Conservation (phyloP, 345 rosid species). For the Draba incana region DNA sequence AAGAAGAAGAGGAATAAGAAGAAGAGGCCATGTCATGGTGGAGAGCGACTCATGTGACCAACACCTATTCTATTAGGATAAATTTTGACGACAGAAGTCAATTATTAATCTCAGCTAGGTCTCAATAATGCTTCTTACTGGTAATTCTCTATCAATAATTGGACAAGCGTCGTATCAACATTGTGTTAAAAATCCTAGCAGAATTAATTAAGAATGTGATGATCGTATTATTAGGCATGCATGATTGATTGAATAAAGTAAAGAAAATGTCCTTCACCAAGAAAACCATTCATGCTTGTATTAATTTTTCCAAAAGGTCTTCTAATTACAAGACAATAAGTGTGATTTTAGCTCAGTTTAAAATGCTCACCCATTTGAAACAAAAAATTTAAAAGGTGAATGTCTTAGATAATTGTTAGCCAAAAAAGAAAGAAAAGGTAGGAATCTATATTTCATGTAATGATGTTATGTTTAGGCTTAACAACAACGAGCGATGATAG, state of each 20-base stretch:
- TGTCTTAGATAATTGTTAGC: neutral
- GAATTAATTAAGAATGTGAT: neutral
- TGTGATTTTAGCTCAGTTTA: constrained; percentile 11
- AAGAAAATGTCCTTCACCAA: constrained; percentile 15
- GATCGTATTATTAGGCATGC: neutral
- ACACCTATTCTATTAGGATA: constrained; percentile 34
- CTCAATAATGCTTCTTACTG: constrained; percentile 13
- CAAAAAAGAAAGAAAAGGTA: constrained; percentile 7
- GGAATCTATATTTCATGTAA: neutral
- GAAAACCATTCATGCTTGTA: constrained; percentile 11
- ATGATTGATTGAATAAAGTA: neutral
- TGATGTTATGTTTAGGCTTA: constrained; percentile 8
- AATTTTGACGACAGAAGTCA: constrained; percentile 29
- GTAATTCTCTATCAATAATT: constrained; percentile 5
- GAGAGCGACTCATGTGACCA: constrained; percentile 42
- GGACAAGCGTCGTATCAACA: constrained; percentile 12
- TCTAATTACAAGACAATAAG: neutral
- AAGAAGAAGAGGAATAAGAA: constrained; percentile 15
- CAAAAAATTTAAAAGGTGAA: neutral
- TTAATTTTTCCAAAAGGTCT: neutral
- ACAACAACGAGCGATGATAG: neutral
- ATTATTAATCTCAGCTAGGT: constrained; percentile 33
- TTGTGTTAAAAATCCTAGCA: neutral
- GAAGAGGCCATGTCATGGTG: constrained; percentile 28
- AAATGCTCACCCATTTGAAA: constrained; percentile 7